phyloP scores from a whole-genome alignment of 2,329 filamentous ascomycete genomes.

The Coleophoma cylindrospora region DNA sequence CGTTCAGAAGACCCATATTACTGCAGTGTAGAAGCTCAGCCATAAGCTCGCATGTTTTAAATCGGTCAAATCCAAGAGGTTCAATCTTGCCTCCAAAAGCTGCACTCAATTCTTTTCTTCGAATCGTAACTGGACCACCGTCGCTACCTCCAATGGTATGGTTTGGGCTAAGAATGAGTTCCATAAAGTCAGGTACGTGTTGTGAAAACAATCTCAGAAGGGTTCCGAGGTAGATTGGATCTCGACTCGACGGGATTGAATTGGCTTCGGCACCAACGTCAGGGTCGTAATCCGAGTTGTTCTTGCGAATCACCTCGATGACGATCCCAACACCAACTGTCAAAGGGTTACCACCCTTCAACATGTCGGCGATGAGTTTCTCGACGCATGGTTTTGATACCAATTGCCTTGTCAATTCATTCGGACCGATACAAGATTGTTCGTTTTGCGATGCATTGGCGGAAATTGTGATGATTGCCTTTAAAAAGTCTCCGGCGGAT shows the following conservation, averaged over 20 bases:
- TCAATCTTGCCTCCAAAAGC: slow-evolving; percentile 91
- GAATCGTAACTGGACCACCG: slow-evolving; percentile 50
- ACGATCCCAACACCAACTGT: slow-evolving; percentile 96
- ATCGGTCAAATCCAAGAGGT: slow-evolving; percentile 91
- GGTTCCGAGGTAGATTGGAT: slow-evolving; percentile 93
- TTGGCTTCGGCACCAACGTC: slow-evolving; percentile 81
- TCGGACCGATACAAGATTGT: slow-evolving; percentile 97
- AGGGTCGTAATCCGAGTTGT: slow-evolving; percentile 97
- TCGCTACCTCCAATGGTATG: slow-evolving; percentile 52
- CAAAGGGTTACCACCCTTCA: slow-evolving; percentile 85
- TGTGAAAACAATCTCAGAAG: slow-evolving; percentile 84
- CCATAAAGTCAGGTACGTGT: slow-evolving; percentile 92
- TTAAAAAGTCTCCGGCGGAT: slow-evolving; percentile 93
- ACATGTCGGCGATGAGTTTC: slow-evolving; percentile 85
- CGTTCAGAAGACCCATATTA: slow-evolving; percentile 96
- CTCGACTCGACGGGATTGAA: slow-evolving; percentile 73
- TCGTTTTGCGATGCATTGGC: slow-evolving; percentile 98
- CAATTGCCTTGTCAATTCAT: slow-evolving; percentile 90
- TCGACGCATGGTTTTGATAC: slow-evolving; percentile 83
- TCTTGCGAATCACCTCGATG: slow-evolving; percentile 98
- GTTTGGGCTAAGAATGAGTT: slow-evolving; percentile 72
- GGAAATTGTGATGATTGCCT: slow-evolving; percentile 98
- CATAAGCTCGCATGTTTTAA: slow-evolving; percentile 99
- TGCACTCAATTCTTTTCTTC: slow-evolving; percentile 71
- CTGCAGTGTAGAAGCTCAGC: slow-evolving; percentile 95